Conservation (phyloP, 2,329 filamentous ascomycete genomes). For the Aspergillus bombycis region DNA sequence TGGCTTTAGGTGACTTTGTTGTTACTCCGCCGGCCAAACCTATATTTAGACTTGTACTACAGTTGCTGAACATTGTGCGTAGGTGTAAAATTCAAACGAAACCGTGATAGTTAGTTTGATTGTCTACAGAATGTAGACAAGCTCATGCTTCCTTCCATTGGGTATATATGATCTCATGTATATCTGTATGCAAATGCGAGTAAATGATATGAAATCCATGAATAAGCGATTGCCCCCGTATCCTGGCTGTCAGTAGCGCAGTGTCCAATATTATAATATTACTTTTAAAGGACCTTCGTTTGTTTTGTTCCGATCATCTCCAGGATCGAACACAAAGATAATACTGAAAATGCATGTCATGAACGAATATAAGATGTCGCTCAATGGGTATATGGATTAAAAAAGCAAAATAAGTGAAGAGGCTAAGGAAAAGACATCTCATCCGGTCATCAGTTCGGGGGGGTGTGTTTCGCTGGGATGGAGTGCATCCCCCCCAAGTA, state of each 20-base stretch:
- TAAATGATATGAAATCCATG: neutral
- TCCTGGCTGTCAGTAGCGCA: neutral
- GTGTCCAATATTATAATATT: neutral
- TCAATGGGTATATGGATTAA: slow-evolving; percentile 4
- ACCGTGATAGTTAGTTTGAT: neutral
- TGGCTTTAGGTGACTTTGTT: neutral
- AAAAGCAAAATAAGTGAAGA: neutral
- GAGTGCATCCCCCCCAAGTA: neutral
- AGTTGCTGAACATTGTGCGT: neutral
- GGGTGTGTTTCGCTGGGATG: neutral
- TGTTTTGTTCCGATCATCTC: neutral
- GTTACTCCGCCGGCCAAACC: neutral
- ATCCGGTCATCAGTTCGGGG: neutral
- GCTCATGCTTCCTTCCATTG: neutral
- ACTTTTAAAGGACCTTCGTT: neutral
- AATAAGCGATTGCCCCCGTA: neutral
- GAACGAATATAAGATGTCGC: neutral
- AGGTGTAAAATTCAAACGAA: neutral
- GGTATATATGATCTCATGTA: neutral
- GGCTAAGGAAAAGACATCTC: neutral
- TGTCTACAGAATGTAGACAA: neutral
- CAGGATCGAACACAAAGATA: neutral
- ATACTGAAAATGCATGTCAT: neutral
- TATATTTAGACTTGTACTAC: neutral
- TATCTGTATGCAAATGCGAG: neutral